Base-by-base conservation (phyloP, 768 basidiomycete genomes). In the Lentinula detonsa region DNA sequence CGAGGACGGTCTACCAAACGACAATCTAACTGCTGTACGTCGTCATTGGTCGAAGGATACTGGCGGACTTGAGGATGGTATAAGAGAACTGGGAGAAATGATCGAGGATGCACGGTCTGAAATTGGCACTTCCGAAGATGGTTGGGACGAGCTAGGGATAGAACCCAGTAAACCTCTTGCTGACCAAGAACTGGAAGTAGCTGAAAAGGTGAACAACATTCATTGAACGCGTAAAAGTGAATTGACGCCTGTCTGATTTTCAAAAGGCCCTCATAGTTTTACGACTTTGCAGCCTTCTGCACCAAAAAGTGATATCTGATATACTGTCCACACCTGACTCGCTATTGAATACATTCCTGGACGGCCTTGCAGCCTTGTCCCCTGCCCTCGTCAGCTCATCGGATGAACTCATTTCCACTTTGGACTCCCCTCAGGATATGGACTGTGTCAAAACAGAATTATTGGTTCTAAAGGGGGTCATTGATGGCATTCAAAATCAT, bases 361-460 rank as follows among this genome's bases (percentile, higher is more conserved):
- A 89, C 66, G 57, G 66, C 21, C 74, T 92, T 5, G 76, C 81
- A 15, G 42, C 68, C 2, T 73, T 73, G 8, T 91, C 88, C 2
- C 74, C 80, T 34, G 66, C 71, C 6, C 75, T 90, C 21, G 75
- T 87, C 16, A 69, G 78, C 52, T 76, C 81, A 3, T 77, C 82
- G 4, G 90, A 92, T 68, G 87, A 92, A 43, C 74, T 91, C 57
- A 79, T 87, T 21, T 78, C 86, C n/a, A 73, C 85, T 2, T 72
- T 89, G 43, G 88, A 91, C 68, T 63, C 81, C 0, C 87, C 88
- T 4, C 89, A 91, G 66, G 77, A 85, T 60, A 67, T 70, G 0
- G 65, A 66, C 1, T 70, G 76, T 37, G 71, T 90, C 55, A 64
- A 65, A 9, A 65, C 69, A 10, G 77, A 82, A 57, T 63, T 84